Evolutionary conservation across 805 yeast species (phyloP).

Genomic region (Candida hungchunana): DNA sequence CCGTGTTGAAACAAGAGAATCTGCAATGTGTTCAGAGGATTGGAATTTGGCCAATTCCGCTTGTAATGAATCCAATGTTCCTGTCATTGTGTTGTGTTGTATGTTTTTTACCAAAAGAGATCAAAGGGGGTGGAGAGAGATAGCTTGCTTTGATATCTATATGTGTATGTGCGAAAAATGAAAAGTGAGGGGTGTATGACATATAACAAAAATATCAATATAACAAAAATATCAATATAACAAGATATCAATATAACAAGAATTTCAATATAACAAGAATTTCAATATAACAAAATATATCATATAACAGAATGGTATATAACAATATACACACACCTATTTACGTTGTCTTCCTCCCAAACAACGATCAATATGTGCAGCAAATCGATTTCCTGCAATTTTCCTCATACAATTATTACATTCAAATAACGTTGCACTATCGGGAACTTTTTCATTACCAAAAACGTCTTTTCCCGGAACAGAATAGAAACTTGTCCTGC

Average conservation of each 20-base stretch:
- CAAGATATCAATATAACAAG: too few relatives aligned
- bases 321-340: too few relatives aligned
- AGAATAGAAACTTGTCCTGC: constrained; percentile 17
- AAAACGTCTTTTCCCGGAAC: constrained; percentile 36
- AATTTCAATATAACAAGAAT: too few relatives aligned
- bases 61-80: constrained; percentile 1
- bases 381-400: constrained; percentile 88
- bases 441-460: constrained; percentile 49
- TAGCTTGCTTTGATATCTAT: too few relatives aligned
- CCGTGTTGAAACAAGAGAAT: constrained; percentile 6
- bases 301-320: too few relatives aligned
- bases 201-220: too few relatives aligned
- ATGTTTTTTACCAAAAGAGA: too few relatives aligned
- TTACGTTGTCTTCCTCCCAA: constrained; percentile 64
- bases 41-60: constrained; percentile 4
- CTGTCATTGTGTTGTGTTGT: not conserved
- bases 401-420: constrained; percentile 83
- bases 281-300: too few relatives aligned
- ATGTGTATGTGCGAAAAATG: too few relatives aligned
- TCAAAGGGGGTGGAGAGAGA: too few relatives aligned
- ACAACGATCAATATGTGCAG: constrained; percentile 90
- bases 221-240: too few relatives aligned
- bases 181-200: too few relatives aligned
- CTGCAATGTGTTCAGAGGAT: constrained; percentile 5
- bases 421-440: constrained; percentile 56